Conservation (phyloP, 768 basidiomycete genomes). For the Boletus coccyginus region DNA sequence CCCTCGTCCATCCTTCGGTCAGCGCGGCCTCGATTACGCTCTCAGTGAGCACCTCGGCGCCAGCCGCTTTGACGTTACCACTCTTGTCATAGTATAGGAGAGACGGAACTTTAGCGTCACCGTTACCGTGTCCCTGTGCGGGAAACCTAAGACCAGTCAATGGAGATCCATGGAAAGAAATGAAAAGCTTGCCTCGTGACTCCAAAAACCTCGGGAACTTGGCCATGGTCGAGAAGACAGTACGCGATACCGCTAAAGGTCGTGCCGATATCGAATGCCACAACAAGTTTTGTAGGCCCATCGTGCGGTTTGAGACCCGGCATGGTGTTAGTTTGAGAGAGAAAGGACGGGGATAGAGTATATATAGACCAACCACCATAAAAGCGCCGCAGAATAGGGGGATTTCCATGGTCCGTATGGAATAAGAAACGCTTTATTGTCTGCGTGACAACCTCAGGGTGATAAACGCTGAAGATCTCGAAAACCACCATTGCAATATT, state of each 20-base stretch:
- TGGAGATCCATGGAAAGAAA: neutral
- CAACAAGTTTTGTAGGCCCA: constrained; percentile 31
- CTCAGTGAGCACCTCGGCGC: constrained; percentile 38
- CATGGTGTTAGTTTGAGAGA: no score
- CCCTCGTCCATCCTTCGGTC: constrained; percentile 23
- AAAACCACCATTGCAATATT: neutral
- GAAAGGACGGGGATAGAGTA: neutral
- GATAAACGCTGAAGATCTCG: neutral
- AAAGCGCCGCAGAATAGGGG: neutral
- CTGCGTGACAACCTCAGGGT: neutral
- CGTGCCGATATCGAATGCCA: constrained; percentile 50
- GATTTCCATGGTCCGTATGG: neutral
- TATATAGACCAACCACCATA: neutral
- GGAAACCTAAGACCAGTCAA: constrained; percentile 35
- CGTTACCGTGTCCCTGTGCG: constrained; percentile 33
- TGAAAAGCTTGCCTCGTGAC: constrained; percentile 4
- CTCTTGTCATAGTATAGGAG: constrained; percentile 41
- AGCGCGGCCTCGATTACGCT: constrained; percentile 33
- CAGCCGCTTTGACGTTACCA: constrained; percentile 36
- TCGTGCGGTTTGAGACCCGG: constrained; percentile 4
- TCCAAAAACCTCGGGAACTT: constrained; percentile 11
- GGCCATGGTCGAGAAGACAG: constrained; percentile 10
- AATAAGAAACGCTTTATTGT: neutral
- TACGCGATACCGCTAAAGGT: constrained; percentile 46
- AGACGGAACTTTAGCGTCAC: constrained; percentile 45